Base-by-base conservation (phyloP, 1,284 basidiomycete species). In the Abortiporus biennis region DNA sequence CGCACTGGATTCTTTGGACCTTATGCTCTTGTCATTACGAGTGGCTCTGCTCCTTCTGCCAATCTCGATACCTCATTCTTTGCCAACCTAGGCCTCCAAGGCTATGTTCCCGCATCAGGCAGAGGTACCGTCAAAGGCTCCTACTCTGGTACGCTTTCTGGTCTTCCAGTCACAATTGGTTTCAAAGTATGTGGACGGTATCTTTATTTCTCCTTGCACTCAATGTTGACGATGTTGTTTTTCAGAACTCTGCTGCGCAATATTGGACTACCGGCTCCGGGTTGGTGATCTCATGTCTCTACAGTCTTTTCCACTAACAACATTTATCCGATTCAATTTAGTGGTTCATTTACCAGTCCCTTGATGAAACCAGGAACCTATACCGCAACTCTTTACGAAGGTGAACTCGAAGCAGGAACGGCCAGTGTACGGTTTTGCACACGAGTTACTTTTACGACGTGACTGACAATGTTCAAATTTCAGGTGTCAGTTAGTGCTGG, bases 1-100 rank as follows among this genome's bases (percentile, higher is more conserved):
- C 63, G 68, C 16, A 69, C 64, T 40, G 69, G 69, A 17, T 69
- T 72, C 54, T 69, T 67, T 54, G 69, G 69, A 30, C 69, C 67
- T 55, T 70, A 45, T 50, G 70, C 68, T 3, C 50, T 71, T 45
- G 64, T 62, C 4, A 57, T 72, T 25, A 71, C 68, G 1, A 58
- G 59, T n/a, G 70, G 69, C 9, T 51, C 55, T 33, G 54, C 65
- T n/a, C 69, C 69, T 4, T 72, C 52, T 3, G 64, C 60, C 2
- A 55, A 53, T 32, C 49, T 71, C 19, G 68, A 72, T 51, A 68
- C 65, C 12, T 66, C 64, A 27, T 73, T 72, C 58, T 68, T 71
- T 60, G 65, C 66, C 31, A 61, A 47, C 29, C 60, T 73, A 19
- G 64, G 64, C 15, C 61, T 72, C 4, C 59, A 63, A 42, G 72